Base-by-base conservation (phyloP, 345 rosid species). In the Mercurialis annua region DNA sequence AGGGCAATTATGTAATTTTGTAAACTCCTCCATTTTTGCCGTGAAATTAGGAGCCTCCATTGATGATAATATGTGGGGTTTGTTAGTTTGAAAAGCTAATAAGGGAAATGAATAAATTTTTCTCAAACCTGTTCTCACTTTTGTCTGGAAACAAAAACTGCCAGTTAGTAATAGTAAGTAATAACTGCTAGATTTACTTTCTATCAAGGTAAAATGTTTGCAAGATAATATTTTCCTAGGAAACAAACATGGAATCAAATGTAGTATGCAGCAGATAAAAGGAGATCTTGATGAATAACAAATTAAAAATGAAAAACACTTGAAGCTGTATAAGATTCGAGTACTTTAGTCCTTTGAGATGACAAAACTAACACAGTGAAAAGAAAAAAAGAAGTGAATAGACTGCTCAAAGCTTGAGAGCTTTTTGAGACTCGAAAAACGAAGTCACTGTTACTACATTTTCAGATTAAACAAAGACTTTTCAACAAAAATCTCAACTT, bases 21-120 rank as follows among this genome's bases (percentile, higher is more conserved):
- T 42, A 23, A 53, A 60, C 59, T 70, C 83, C 80, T 71, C 82
- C 80, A 86, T 75, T 71, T 70, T 73, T 73, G 93, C 89, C 90
- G 84, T 72, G 82, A 74, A 71, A 77, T 34, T 64, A 77, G 96
- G 87, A 67, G 68, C 72, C 24, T 73, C 67, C n/a, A 9, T 17
- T 42, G 57, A 69, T 59, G 48, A 51, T 55, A 59, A 54, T 56
- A 34, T 17, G 76, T 73, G 74, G 84, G 80, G 78, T 62, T 73
- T 33, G 48, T 52, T 29, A 30, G 56, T 66, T 65, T 38, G 40
- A 69, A 61, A 59, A 72, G 59, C 26, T 21, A n/a, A 31, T 60
- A 6, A 17, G 23, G 57, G 34, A 11, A 53, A 53, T 6, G 30
- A 31, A 53, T 26, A 26, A 36, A 47, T 59, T 63, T 29, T 52